Conservation (phyloP, 163 green algal species). For the Coccomyxa subellipsoidea region DNA sequence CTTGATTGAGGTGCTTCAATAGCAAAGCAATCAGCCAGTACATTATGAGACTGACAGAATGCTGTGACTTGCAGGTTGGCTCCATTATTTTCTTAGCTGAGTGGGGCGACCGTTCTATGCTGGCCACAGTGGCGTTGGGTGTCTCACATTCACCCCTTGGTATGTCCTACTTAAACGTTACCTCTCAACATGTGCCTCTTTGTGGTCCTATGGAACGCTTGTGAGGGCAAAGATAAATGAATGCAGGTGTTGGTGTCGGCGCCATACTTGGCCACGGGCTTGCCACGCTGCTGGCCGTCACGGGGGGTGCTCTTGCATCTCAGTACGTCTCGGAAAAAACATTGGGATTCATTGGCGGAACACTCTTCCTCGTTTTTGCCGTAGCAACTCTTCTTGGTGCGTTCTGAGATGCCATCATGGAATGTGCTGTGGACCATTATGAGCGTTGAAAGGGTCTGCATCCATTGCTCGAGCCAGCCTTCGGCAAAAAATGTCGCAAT, state of each 20-base stretch:
- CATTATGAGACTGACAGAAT: not conserved
- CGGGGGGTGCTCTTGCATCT: conserved; percentile 77
- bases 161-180: too few relatives aligned
- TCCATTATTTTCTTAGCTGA: conserved; percentile 89
- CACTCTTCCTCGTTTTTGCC: conserved; percentile 94
- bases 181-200: too few relatives aligned
- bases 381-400: conserved; percentile 52
- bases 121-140: conserved; percentile 92
- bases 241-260: conserved; percentile 78
- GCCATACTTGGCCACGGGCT: conserved; percentile 83
- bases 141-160: conserved; percentile 77
- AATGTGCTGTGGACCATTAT: conserved; percentile 1
- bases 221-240: too few relatives aligned
- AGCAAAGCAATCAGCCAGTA: not conserved
- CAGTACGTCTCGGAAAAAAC: conserved; percentile 87
- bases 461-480: too few relatives aligned
- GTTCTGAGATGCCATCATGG: conserved; percentile 5
- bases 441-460: too few relatives aligned
- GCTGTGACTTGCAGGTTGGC: conserved; percentile 55
- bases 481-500: too few relatives aligned
- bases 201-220: too few relatives aligned
- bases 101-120: conserved; percentile 91
- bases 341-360: conserved; percentile 78
- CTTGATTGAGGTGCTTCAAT: too few relatives aligned
- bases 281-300: conserved; percentile 89